A percentile compares a stretch with the other conserved stretches of the same genome.
Conservation (phyloP, 768 basidiomycete species). For the Lactarius hengduanensis region DNA sequence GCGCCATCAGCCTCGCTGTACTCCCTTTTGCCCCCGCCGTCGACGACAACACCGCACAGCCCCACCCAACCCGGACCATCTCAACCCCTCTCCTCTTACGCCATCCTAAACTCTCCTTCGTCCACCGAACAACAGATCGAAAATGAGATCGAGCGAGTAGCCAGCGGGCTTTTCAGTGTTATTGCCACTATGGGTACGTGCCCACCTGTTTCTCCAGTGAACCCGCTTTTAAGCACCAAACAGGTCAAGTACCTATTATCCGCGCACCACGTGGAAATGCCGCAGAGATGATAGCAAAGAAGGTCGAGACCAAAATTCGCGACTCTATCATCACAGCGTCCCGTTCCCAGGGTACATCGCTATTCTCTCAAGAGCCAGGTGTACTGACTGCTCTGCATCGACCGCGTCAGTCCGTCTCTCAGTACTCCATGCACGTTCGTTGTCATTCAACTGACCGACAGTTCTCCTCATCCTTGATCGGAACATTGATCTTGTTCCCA, state of each 20-base stretch:
- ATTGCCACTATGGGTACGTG: constrained; percentile 78
- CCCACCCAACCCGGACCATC: constrained; percentile 37
- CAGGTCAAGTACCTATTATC: constrained; percentile 92
- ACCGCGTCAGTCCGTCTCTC: constrained; percentile 58
- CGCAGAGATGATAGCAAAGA: constrained; percentile 98
- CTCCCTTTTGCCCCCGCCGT: constrained; percentile 71
- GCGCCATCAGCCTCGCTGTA: constrained; percentile 91
- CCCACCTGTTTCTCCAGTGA: neutral
- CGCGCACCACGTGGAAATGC: constrained; percentile 94
- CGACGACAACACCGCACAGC: constrained; percentile 38
- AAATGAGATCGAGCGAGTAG: constrained; percentile 87
- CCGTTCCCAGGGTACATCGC: constrained; percentile 56
- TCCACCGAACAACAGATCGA: constrained; percentile 91
- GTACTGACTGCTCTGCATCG: constrained; percentile 85
- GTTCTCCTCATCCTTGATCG: constrained; percentile 93
- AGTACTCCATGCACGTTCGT: neutral
- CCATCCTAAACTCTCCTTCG: constrained; percentile 85
- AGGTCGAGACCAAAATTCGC: constrained; percentile 87
- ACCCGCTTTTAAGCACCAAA: neutral
- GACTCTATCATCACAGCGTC: constrained; percentile 76
- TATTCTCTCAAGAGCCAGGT: constrained; percentile 78
- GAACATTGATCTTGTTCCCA: constrained; percentile 91
- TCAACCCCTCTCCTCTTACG: constrained; percentile 63
- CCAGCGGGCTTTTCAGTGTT: constrained; percentile 88
- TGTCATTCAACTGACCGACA: constrained; percentile 36